Conservation (phyloP, 345 rosid genomes). For the Melaleuca alternifolia region DNA sequence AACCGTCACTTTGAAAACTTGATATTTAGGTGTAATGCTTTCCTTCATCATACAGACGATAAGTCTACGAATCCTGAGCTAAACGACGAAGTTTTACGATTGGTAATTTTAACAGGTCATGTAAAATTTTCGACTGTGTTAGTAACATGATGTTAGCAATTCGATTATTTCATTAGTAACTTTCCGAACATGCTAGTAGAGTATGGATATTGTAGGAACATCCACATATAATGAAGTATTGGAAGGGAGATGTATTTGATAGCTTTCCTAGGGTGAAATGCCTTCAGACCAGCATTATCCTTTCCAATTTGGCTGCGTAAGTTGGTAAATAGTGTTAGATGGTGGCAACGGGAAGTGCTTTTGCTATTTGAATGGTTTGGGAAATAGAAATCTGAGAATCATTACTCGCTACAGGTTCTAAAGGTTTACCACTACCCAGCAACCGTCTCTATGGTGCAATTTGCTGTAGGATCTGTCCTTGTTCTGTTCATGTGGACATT, state of each 20-base stretch:
- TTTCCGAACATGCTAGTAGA: not conserved
- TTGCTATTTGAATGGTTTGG: not conserved
- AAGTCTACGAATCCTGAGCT: not conserved
- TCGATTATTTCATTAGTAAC: not conserved
- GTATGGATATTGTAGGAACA: not conserved
- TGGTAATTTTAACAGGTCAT: not conserved
- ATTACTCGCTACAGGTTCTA: slow-evolving; percentile 51
- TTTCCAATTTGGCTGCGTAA: not conserved
- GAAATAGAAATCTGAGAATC: not conserved
- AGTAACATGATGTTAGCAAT: not conserved
- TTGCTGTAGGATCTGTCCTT: slow-evolving; percentile 75
- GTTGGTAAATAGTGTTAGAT: not conserved
- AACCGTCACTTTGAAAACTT: no score
- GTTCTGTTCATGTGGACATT: slow-evolving; percentile 71
- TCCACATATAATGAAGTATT: not conserved
- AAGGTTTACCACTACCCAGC: slow-evolving; percentile 69
- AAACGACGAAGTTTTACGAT: not conserved
- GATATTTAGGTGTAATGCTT: no score
- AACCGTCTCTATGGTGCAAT: slow-evolving; percentile 59
- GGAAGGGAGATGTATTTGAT: not conserved
- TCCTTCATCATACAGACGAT: not conserved
- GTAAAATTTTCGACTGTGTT: not conserved
- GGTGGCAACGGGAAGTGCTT: not conserved
- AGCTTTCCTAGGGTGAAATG: not conserved
- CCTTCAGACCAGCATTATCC: not conserved